Base-by-base conservation (phyloP, 176 grass and related monocot genomes). In the Eleusine indica region DNA sequence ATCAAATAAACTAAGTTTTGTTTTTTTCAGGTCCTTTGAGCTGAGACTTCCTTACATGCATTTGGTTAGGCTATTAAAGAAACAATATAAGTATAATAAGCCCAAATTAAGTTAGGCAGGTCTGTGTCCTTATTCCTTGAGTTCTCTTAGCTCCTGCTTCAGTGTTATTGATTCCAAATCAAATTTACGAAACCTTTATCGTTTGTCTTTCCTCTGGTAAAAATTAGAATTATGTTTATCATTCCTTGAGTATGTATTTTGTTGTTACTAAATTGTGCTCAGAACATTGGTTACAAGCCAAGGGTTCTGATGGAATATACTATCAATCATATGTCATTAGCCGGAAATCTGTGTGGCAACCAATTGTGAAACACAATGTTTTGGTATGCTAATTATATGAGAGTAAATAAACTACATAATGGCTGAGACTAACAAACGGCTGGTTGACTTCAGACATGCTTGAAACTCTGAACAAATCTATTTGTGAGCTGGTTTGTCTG, bases 131-230 rank as follows among this genome's bases (percentile, higher is more conserved):
- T 56, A 19, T 56, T 53, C 39, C 39, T n/a, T 21, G 21, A n/a
- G 8, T n/a, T 70, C 68, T 46, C n/a, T n/a, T 47, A 47, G 60
- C 22, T 65, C 18, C 32, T 83, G 18, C 60, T 52, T 75, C 11
- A 6, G 46, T 83, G 44, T 9, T 79, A 38, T 28, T 67, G 60
- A 17, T 41, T 85, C 44, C 30, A 72, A 73, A 51, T 71, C 66
- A 64, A 11, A 62, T 18, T 1, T 40, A 9, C 6, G 2, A 49
- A n/a, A 4, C 15, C 13, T 78, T 80, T 5, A 51, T 70, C 75
- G 15, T 62, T 35, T 39, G 19, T 43, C 39, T 83, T 22, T n/a
- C 46, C 44, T 35, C 28, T 78, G 1, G 11, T 37, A 75, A 19
- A 40, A 68, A 60, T 60, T 75, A 42, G 51, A 66, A 30, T 21